Evolutionary conservation across 169 alveolate genomes (phyloP).

Genomic region (Plasmodium relictum): DNA sequence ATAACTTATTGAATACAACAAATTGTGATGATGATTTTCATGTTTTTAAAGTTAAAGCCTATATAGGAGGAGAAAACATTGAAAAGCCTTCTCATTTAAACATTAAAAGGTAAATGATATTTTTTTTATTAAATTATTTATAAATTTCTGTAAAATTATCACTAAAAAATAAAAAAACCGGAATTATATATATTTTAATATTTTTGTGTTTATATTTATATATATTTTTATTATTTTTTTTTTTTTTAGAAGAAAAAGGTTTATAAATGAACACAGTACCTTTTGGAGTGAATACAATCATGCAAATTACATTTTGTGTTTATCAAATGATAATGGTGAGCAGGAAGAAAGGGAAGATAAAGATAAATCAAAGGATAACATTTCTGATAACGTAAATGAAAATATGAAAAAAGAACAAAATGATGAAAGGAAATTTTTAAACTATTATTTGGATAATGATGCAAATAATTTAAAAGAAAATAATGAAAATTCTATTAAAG

Average conservation of each 20-base stretch:
- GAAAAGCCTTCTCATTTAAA: neutral
- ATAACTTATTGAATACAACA: slow-evolving; percentile 23
- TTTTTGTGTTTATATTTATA: neutral
- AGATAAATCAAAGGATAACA: neutral
- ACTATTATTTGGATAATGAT: slow-evolving; percentile 6
- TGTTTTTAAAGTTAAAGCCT: slow-evolving; percentile 30
- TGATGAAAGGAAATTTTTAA: slow-evolving; percentile 14
- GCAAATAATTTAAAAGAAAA: neutral
- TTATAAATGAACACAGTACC: slow-evolving; percentile 71
- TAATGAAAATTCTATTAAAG: slow-evolving; percentile 1
- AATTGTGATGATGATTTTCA: slow-evolving; percentile 8
- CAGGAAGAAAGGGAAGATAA: slow-evolving; percentile 2
- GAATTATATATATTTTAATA: neutral
- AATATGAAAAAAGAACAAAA: neutral
- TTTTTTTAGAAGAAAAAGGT: slow-evolving; percentile 47
- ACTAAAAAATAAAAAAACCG: neutral
- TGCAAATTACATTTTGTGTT: slow-evolving; percentile 20
- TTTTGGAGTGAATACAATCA: slow-evolving; percentile 67
- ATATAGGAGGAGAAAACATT: neutral
- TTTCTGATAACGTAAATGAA: neutral
- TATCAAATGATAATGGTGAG: neutral
- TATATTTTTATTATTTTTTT: neutral
- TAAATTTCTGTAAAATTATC: too few species aligned
- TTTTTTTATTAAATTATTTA: neutral
- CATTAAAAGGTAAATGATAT: slow-evolving; percentile 9